phyloP scores from a whole-genome alignment of 306 rosid species.

The Cicer chorassanicum region DNA sequence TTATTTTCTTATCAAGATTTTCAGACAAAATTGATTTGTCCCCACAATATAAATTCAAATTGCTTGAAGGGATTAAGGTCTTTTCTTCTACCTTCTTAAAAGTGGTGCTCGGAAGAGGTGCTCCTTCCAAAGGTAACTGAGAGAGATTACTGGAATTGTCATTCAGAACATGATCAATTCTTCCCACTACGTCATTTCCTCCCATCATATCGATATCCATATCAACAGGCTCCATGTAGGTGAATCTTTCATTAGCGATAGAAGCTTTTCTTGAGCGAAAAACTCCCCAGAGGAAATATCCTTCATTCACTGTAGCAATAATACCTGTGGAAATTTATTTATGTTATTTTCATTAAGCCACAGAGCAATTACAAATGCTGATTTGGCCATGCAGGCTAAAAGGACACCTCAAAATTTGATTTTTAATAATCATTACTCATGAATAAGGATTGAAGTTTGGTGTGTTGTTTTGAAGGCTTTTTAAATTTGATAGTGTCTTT shows the following conservation, averaged over 20 bases:
- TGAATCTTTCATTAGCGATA: slow-evolving; percentile 25
- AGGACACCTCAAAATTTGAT: slow-evolving; percentile 16
- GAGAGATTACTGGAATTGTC: slow-evolving; percentile 22
- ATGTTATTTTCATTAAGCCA: slow-evolving; percentile 28
- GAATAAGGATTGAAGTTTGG: neutral
- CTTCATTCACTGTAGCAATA: slow-evolving; percentile 37
- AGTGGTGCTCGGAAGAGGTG: neutral
- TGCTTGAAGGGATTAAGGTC: neutral
- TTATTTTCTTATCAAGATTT: slow-evolving; percentile 7
- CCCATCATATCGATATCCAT: slow-evolving; percentile 69
- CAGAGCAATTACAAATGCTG: slow-evolving; percentile 26
- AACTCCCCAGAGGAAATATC: slow-evolving; percentile 65
- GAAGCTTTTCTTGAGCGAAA: slow-evolving; percentile 44
- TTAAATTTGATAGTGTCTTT: neutral
- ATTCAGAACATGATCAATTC: slow-evolving; percentile 41
- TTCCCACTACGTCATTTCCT: slow-evolving; percentile 50
- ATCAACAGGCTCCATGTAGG: slow-evolving; percentile 37
- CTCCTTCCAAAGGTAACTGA: neutral
- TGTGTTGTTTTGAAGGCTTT: neutral
- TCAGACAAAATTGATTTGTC: neutral
- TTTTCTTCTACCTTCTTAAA: slow-evolving; percentile 15
- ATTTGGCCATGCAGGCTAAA: slow-evolving; percentile 1
- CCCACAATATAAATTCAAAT: slow-evolving; percentile 1
- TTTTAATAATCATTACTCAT: neutral
- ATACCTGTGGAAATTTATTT: slow-evolving; percentile 48